Evolutionary conservation across 805 yeast genomes (phyloP), one percentile per base, ranked within the genome.

Genomic region (Candida odintsovae): DNA sequence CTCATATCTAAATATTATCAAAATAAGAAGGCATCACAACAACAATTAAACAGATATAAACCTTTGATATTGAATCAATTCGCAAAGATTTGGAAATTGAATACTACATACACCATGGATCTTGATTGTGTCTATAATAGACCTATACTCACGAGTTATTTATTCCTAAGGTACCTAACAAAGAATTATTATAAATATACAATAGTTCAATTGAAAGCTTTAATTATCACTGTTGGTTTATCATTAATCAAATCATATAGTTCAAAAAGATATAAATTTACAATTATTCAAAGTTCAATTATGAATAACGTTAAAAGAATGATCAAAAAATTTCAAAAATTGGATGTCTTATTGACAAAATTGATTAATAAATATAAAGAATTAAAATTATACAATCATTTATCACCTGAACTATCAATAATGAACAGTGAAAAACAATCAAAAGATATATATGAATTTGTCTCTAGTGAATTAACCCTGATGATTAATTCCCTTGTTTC

Each of bases 381-480:
- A 38, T 31, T 58, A 11, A 53, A 52, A 1, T 43, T 65, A 3
- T 63, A 58, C 28, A 50, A 52, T 15, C 52, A 55, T 7, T 42
- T 59, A 28, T 37, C 53, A 6, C 53, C 39, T 22, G 25, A 40
- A 42, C 28, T 18, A 29, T 22, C 26, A 31, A 44, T 40, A 36
- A 10, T 25, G 25, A 21, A 10, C 9, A 36, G 12, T 13, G 25
- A 36, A 20, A 20, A 20, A 20, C 39, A 16, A 18, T 23, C 51
- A 1, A 41, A 45, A 1, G 40, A 45, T 5, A 35, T 58, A 7
- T 44, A 49, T 23, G 49, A 57, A 7, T 29, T 54, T 10, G 55
- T 63, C 13, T 48, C 59, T 37, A 68, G 67, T 45, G 46, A 73
- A 6, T 49, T 76, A 3, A 50, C 61, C 0, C 53, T 75, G 3